Conservation (phyloP, 1,284 basidiomycete genomes). For the Apiotrichum montevideense region DNA sequence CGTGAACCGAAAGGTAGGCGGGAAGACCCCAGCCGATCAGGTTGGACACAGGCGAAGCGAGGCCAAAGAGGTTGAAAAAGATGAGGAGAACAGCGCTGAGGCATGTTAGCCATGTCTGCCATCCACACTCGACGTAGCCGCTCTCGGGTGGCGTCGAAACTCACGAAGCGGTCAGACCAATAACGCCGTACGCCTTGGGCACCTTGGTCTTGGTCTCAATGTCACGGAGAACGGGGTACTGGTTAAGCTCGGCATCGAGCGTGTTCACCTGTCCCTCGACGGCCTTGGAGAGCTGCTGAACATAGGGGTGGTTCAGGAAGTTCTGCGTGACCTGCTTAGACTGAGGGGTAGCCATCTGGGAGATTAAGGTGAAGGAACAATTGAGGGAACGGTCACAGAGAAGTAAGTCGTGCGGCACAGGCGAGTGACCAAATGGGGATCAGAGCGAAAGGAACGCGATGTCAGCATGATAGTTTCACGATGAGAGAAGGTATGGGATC, state of each 20-base stretch:
- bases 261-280: constrained; percentile 67
- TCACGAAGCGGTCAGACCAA: constrained; percentile 62
- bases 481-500: no score
- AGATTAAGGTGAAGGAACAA: not conserved
- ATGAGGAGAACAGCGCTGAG: constrained; percentile 41
- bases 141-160: constrained; percentile 7
- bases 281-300: constrained; percentile 70
- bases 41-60: constrained; percentile 46
- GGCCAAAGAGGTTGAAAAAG: constrained; percentile 50
- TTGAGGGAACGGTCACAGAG: not conserved
- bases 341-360: constrained; percentile 37
- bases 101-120: not conserved
- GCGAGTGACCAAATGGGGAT: no score
- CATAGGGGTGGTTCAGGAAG: constrained; percentile 66
- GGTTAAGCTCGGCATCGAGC: constrained; percentile 95
- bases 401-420: no score
- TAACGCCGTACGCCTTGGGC: constrained; percentile 85
- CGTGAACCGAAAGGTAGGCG: constrained; percentile 48
- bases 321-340: constrained; percentile 52
- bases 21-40: constrained; percentile 49
- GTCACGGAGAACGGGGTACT: constrained; percentile 76
- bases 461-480: no score
- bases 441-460: no score
- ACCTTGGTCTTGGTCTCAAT: constrained; percentile 85
- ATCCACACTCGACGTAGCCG: not conserved